Conservation (phyloP, 192 early-diverging fungal genomes). For the Chytriomyces sp. region DNA sequence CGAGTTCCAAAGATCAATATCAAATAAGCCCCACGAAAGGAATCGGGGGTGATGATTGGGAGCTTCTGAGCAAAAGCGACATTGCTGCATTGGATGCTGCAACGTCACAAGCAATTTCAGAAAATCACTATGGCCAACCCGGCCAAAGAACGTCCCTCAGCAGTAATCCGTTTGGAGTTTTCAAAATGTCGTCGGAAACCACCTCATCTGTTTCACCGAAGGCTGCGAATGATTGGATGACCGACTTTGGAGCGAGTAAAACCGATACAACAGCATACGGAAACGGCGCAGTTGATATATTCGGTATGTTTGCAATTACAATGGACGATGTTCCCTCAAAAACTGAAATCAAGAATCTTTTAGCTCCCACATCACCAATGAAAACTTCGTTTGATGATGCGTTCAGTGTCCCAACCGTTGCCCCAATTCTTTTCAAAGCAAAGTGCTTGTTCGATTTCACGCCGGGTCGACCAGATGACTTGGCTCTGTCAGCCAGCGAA, state of each 20-base stretch:
- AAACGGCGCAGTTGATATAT: slow-evolving; percentile 5
- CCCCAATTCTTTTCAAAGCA: slow-evolving; percentile 44
- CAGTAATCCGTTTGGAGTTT: slow-evolving; percentile 29
- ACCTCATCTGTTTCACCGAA: not conserved
- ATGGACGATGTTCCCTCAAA: not conserved
- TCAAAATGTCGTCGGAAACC: not conserved
- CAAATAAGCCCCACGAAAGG: slow-evolving; percentile 6
- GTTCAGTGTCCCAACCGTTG: slow-evolving; percentile 12
- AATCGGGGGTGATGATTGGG: slow-evolving; percentile 27
- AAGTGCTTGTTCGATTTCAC: slow-evolving; percentile 55
- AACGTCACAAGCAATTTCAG: not conserved
- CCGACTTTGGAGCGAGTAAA: not conserved
- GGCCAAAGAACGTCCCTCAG: not conserved
- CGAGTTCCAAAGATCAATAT: not conserved
- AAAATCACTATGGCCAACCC: not conserved
- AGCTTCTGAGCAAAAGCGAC: slow-evolving; percentile 18
- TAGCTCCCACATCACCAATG: slow-evolving; percentile 10
- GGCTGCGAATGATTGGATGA: slow-evolving; percentile 27
- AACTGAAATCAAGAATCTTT: not conserved
- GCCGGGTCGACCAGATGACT: slow-evolving; percentile 57
- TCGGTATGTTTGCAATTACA: slow-evolving; percentile 3
- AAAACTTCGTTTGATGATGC: slow-evolving; percentile 25
- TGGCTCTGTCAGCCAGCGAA: slow-evolving; percentile 56
- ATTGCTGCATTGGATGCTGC: slow-evolving; percentile 7
- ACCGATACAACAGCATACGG: not conserved